A percentile compares a stretch with the other conserved stretches of the same genome.
These are phyloP conservation scores for Breynia disticha DNA, from an alignment of 441 rosid species.

Conservation along the genomic window DNA sequence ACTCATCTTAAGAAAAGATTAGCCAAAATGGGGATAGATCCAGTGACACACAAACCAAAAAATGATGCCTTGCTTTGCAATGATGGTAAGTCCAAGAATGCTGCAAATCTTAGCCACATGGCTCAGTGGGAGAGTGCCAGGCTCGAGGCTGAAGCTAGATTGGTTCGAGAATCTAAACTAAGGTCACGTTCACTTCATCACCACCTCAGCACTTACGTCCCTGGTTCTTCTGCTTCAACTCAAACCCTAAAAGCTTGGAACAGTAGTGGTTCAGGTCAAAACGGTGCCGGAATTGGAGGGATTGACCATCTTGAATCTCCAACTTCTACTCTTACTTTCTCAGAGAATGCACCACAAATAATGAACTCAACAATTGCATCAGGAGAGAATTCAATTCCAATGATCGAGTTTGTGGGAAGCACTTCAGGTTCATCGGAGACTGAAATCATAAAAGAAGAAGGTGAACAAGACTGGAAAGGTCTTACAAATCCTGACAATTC, in stretches of 20 bases:
- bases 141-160: slow-evolving; percentile 92
- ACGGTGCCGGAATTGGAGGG: slow-evolving; percentile 19
- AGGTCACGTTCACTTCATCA: slow-evolving; percentile 41
- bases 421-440: slow-evolving; percentile 42
- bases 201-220: slow-evolving; percentile 12
- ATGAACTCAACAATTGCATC: slow-evolving; percentile 13
- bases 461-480: slow-evolving; percentile 51
- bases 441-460: slow-evolving; percentile 43
- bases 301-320: slow-evolving; percentile 54
- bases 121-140: slow-evolving; percentile 99
- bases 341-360: slow-evolving; percentile 45
- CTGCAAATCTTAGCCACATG: slow-evolving; percentile 92
- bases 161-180: slow-evolving; percentile 78
- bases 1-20: slow-evolving; percentile 89
- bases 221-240: slow-evolving; percentile 11
- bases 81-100: slow-evolving; percentile 67
- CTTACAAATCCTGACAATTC: slow-evolving; percentile 28
- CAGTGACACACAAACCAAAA: slow-evolving; percentile 94
- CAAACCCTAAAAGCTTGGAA: slow-evolving; percentile 24
- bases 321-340: slow-evolving; percentile 68
- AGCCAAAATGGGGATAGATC: slow-evolving; percentile 94
- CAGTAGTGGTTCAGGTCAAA: slow-evolving; percentile 10
- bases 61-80: slow-evolving; percentile 51
- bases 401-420: slow-evolving; percentile 42
- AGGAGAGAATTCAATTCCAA: slow-evolving; percentile 25